phyloP scores from a whole-genome alignment of 176 grass and related monocot genomes.

The Cenchrus fungigraminus region DNA sequence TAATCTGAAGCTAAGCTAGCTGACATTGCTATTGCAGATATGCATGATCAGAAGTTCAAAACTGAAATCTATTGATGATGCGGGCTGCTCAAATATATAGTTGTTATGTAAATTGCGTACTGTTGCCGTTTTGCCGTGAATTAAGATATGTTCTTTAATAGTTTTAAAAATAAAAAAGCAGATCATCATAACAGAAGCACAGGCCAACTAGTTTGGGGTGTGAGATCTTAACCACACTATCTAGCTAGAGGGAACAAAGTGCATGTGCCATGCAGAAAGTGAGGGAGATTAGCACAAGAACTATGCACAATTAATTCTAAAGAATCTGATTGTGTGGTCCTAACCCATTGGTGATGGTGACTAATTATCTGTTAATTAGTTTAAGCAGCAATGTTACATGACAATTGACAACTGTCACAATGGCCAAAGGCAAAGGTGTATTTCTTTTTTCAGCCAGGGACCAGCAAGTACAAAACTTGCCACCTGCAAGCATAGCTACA shows the following conservation, averaged over 20 bases:
- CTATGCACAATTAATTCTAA: constrained; percentile 22
- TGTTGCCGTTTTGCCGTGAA: not conserved
- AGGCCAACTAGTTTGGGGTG: constrained; percentile 37
- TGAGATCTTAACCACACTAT: constrained; percentile 31
- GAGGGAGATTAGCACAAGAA: constrained; percentile 50
- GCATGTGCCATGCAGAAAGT: constrained; percentile 64
- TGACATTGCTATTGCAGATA: not conserved
- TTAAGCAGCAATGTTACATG: constrained; percentile 36
- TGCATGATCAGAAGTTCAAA: not conserved
- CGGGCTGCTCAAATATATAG: not conserved
- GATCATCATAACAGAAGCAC: constrained; percentile 24
- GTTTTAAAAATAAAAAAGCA: not conserved
- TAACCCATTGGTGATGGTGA: constrained; percentile 54
- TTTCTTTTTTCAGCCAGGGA: constrained; percentile 41
- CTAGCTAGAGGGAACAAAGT: constrained; percentile 50
- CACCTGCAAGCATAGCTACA: constrained; percentile 45
- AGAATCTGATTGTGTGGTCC: constrained; percentile 48
- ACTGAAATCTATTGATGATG: not conserved
- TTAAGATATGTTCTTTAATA: not conserved
- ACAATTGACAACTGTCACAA: constrained; percentile 56
- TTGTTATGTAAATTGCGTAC: constrained; percentile 7
- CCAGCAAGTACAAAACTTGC: constrained; percentile 47
- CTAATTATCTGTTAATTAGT: constrained; percentile 28
- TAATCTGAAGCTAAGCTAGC: not conserved
- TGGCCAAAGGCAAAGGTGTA: constrained; percentile 26